phyloP scores from a whole-genome alignment of 108 stramenopile genomes.

The Cylindrotheca fusiformis region DNA sequence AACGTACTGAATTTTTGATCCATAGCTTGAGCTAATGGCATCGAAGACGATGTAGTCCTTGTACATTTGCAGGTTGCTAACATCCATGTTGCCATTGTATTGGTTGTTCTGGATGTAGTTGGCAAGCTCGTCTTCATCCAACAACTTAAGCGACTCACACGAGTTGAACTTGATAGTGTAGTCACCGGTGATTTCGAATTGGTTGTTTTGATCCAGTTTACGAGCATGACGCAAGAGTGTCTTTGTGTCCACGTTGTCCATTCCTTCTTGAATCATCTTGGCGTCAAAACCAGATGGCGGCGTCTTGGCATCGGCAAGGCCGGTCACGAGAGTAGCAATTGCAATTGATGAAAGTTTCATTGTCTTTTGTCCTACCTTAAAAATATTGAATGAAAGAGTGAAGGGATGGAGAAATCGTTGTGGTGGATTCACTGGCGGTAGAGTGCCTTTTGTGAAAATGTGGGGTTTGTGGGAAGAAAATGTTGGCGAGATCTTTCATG shows the following conservation, averaged over 20 bases:
- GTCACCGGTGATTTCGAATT: constrained; percentile 17
- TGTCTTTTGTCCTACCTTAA: background rate
- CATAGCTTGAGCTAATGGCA: constrained; percentile 7
- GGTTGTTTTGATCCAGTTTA: background rate
- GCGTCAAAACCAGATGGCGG: too few relatives aligned
- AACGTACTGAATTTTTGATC: constrained; percentile 40
- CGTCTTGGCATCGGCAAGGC: background rate
- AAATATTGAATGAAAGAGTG: background rate
- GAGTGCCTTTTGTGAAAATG: too few relatives aligned
- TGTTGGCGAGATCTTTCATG: too few relatives aligned
- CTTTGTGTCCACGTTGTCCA: background rate
- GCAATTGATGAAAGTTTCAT: background rate
- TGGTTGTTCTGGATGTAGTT: constrained; percentile 7
- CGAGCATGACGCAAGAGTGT: constrained; percentile 9
- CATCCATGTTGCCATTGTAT: background rate
- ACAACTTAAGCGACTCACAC: constrained; percentile 25
- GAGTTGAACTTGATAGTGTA: constrained; percentile 35
- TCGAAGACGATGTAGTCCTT: constrained; percentile 54
- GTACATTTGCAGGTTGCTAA: background rate
- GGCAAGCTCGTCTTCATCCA: constrained; percentile 28
- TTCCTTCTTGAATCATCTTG: background rate
- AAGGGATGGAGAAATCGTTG: too few relatives aligned
- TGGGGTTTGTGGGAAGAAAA: too few relatives aligned
- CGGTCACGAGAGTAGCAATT: background rate
- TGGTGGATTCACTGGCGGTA: too few relatives aligned